Evolutionary conservation across 1,139 yeast species (phyloP), one percentile per base, ranked within the genome.

Genomic region (Sugiyamaella xylanicola): DNA sequence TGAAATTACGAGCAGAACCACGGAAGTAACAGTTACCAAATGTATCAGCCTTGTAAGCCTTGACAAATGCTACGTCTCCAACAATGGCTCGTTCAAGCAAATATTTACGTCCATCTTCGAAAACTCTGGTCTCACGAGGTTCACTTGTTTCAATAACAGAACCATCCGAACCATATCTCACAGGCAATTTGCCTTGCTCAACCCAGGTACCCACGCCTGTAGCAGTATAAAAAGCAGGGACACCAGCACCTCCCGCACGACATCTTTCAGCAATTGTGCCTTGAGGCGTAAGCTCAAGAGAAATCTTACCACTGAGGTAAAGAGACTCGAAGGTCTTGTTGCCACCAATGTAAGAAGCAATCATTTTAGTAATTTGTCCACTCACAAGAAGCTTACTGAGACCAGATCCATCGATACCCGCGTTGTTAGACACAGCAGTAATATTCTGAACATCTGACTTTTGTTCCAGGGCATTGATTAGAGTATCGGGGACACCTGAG

Each of bases 171-270:
- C 66, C 63, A 62, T 77, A 78, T 55, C 74, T 66, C 8, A 77
- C 71, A 1, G 83, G 82, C 54, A 79, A 65, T 59, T 77, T 72
- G 19, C 82, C 83, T 56, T 77, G 72, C 62, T 79, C 79, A 43
- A 79, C 68, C 81, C 81, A 77, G 22, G 83, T 79, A 35, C 77
- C 77, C n/a, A 72, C 80, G 21, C 82, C 83, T 0, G 82, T 77
- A 1, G 81, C 76, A 1, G 81, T 74, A 63, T 72, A 79, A 58
- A 76, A 78, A 1, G 81, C 82, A 1, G 82, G 82, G 16, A 77
- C 70, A 16, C 82, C 82, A 3, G 82, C 75, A 19, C 75, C 79
- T 11, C 78, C 82, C n/a, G 83, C 81, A 36, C 83, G 68, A 29
- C 74, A 71, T 49, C 79, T 69, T 63, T 79, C 83, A 16, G 82